phyloP scores from a whole-genome alignment of 345 rosid species.

The Citrus cavaleriei region DNA sequence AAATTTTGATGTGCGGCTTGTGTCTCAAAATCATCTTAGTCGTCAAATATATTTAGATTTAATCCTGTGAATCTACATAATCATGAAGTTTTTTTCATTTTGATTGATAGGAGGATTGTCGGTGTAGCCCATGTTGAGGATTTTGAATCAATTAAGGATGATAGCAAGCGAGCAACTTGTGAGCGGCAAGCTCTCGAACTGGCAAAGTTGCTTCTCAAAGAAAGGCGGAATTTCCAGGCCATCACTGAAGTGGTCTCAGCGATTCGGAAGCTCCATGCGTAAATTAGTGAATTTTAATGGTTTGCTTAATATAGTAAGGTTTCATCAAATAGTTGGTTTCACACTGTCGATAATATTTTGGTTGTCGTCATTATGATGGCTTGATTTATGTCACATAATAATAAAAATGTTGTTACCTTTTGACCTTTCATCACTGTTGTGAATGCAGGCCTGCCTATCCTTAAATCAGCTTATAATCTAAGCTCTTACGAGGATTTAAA shows the following conservation, averaged over 20 bases:
- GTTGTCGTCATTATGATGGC: not conserved
- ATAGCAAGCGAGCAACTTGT: slow-evolving; percentile 56
- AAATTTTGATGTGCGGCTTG: too few species aligned
- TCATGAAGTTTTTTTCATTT: not conserved
- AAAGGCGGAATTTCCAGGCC: slow-evolving; percentile 64
- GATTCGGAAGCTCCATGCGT: slow-evolving; percentile 30
- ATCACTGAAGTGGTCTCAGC: slow-evolving; percentile 68
- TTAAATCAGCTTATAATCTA: too few species aligned
- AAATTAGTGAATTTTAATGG: not conserved
- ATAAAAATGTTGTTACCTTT: not conserved
- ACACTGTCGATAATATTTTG: not conserved
- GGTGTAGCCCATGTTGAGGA: slow-evolving; percentile 98
- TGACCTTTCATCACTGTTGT: not conserved
- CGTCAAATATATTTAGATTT: too few species aligned
- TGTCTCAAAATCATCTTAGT: too few species aligned
- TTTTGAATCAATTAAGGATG: slow-evolving; percentile 80
- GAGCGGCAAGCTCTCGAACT: slow-evolving; percentile 72
- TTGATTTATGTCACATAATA: not conserved
- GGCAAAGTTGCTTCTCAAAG: slow-evolving; percentile 71
- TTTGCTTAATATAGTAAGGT: not conserved
- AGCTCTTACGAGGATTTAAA: too few species aligned
- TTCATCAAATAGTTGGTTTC: too few species aligned
- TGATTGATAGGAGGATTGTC: slow-evolving; percentile 72
- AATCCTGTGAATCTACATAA: not conserved
- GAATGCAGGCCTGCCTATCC: not conserved